Conservation (phyloP, 371 early-diverging fungal genomes). For the Syncephalis fuscata region DNA sequence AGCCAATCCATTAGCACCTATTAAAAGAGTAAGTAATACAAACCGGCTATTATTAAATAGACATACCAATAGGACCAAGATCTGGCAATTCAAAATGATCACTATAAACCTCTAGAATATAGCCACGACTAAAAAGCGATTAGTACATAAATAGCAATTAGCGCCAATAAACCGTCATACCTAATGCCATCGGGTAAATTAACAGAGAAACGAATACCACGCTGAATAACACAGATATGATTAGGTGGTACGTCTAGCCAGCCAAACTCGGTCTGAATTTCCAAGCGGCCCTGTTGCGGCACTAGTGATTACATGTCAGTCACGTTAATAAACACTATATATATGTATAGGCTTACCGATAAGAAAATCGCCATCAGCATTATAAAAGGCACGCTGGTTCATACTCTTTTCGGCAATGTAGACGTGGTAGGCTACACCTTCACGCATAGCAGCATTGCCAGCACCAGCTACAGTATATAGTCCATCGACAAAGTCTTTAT, state of each 20-base stretch:
- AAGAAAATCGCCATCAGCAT: slow-evolving; percentile 83
- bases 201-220: slow-evolving; percentile 78
- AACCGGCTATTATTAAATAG: background rate
- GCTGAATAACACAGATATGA: slow-evolving; percentile 87
- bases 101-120: slow-evolving; percentile 76
- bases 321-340: background rate
- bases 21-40: background rate
- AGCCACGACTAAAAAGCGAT: slow-evolving; percentile 55
- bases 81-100: slow-evolving; percentile 89
- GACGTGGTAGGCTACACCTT: slow-evolving; percentile 74
- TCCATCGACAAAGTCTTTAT: slow-evolving; percentile 69
- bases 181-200: slow-evolving; percentile 61
- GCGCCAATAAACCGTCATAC: slow-evolving; percentile 9
- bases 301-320: slow-evolving; percentile 23
- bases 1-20: slow-evolving; percentile 84
- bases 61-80: slow-evolving; percentile 79
- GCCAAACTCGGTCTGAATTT: slow-evolving; percentile 89
- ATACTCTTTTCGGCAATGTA: slow-evolving; percentile 65
- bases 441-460: slow-evolving; percentile 61
- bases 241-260: slow-evolving; percentile 65
- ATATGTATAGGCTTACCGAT: slow-evolving; percentile 38
- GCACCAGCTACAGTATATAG: slow-evolving; percentile 75
- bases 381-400: slow-evolving; percentile 64
- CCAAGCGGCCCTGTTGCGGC: slow-evolving; percentile 82
- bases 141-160: too few relatives aligned